Conservation (phyloP, 345 rosid species). For the Psidium friedrichsthalianum region DNA sequence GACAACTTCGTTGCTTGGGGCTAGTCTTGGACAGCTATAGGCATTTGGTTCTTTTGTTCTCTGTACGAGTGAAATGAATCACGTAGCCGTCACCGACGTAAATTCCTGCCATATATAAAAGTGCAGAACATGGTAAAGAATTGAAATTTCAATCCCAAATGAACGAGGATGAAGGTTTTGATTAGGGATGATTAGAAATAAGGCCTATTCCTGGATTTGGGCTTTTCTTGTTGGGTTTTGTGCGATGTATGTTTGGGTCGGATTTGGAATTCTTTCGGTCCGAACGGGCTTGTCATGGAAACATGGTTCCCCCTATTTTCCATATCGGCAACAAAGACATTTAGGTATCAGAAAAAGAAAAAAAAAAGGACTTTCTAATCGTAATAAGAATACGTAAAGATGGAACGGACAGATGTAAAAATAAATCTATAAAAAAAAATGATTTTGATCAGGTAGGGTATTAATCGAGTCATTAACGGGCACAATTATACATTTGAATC, state of each 20-base stretch:
- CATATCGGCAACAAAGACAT: not conserved
- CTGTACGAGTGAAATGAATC: not conserved
- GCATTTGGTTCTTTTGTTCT: not conserved
- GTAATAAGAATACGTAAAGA: slow-evolving; percentile 6
- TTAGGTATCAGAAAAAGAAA: slow-evolving; percentile 24
- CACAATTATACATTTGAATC: not conserved
- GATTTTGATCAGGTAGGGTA: not conserved
- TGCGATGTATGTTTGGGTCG: not conserved
- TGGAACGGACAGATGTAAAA: not conserved
- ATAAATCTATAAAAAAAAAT: no score
- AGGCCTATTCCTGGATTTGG: slow-evolving; percentile 1
- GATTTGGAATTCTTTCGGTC: not conserved
- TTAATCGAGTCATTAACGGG: no score
- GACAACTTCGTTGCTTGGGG: not conserved
- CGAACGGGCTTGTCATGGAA: not conserved
- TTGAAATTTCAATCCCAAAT: not conserved
- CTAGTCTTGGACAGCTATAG: not conserved
- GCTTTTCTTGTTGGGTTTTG: not conserved
- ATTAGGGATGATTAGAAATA: no score
- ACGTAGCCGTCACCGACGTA: not conserved
- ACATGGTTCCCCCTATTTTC: no score
- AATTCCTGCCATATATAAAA: not conserved
- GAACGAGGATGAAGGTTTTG: no score
- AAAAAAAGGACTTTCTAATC: not conserved
- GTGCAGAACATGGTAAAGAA: not conserved